phyloP scores from a whole-genome alignment of 345 rosid genomes.

The Linum tenue region DNA sequence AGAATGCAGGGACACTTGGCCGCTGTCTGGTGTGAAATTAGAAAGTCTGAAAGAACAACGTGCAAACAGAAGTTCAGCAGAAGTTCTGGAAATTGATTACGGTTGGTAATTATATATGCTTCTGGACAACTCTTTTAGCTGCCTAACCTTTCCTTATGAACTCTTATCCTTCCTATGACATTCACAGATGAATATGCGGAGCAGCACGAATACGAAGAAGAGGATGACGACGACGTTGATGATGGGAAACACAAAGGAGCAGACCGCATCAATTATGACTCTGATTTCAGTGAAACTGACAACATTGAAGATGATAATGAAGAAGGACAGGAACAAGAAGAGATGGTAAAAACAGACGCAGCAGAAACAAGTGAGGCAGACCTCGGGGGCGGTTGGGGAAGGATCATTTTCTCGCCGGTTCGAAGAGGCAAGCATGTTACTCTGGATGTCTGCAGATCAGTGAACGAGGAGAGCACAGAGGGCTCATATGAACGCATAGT shows the following conservation, averaged over 20 bases:
- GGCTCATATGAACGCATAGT: constrained; percentile 65
- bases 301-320: constrained; percentile 15
- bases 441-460: constrained; percentile 62
- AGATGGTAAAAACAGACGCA: constrained; percentile 15
- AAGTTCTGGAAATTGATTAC: constrained; percentile 71
- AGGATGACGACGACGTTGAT: not conserved
- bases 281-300: constrained; percentile 44
- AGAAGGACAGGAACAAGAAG: constrained; percentile 13
- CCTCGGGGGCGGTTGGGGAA: constrained; percentile 93
- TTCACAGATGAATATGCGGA: constrained; percentile 49
- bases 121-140: too few species aligned
- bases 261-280: constrained; percentile 38
- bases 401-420: constrained; percentile 64
- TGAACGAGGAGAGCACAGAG: constrained; percentile 55
- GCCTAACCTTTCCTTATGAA: not conserved
- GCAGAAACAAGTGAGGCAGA: constrained; percentile 42
- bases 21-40: constrained; percentile 62
- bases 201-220: constrained; percentile 22
- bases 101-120: constrained; percentile 26
- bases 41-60: constrained; percentile 69
- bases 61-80: constrained; percentile 49
- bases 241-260: constrained; percentile 28
- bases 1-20: constrained; percentile 64
- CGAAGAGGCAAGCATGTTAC: constrained; percentile 73
- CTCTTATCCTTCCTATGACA: constrained; percentile 3